Conservation (phyloP, 306 rosid genomes). For the Gynostemma pentaphyllum region DNA sequence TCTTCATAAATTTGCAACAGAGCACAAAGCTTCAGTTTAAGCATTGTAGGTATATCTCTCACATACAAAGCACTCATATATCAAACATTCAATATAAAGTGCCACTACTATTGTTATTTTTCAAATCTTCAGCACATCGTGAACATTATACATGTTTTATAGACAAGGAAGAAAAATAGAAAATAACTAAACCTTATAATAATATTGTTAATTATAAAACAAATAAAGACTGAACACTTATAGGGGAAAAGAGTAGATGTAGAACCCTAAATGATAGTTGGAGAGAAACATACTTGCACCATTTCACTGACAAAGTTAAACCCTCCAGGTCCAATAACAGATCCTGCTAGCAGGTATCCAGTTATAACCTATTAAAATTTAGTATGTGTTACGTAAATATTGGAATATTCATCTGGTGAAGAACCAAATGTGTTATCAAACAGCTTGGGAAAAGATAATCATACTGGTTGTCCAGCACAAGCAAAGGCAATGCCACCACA, state of each 20-base stretch:
- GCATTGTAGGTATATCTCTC: neutral
- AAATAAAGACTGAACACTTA: no score
- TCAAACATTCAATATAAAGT: neutral
- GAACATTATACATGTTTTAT: no score
- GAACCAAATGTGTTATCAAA: no score
- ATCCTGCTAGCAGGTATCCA: conserved; percentile 47
- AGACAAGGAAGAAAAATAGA: no score
- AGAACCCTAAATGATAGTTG: neutral
- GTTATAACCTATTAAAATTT: conserved; percentile 31
- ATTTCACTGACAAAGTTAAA: conserved; percentile 45
- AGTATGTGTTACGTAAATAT: conserved; percentile 8
- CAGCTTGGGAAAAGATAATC: conserved; percentile 13
- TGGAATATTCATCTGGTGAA: neutral
- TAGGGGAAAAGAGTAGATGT: neutral
- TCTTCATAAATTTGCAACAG: neutral
- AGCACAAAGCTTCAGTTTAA: neutral
- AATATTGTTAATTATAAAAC: no score
- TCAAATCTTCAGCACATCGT: neutral
- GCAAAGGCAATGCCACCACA: conserved; percentile 57
- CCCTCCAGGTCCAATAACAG: conserved; percentile 47
- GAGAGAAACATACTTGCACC: conserved; percentile 33
- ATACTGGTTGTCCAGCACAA: conserved; percentile 52
- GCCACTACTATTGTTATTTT: neutral
- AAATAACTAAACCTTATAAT: no score
- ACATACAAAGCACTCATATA: neutral